Conservation (phyloP, 495 filamentous ascomycete species). For the Aspergillus diversus region DNA sequence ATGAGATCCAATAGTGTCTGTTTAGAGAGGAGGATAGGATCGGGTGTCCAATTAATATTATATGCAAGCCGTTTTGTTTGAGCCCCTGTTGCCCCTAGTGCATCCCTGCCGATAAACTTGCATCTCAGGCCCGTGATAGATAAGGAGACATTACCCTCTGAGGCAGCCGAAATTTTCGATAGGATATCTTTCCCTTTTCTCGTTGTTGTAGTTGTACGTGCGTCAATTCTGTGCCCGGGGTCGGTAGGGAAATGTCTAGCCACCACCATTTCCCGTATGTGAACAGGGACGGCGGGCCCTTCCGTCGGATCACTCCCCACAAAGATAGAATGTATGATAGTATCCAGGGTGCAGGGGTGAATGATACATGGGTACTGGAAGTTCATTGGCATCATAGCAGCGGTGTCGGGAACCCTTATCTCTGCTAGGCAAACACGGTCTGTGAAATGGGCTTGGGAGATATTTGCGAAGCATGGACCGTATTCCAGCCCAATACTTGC, state of each 20-base stretch:
- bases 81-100: not conserved
- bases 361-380: constrained; percentile 45
- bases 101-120: constrained; percentile 15
- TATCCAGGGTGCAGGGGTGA: constrained; percentile 52
- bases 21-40: constrained; percentile 17
- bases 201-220: constrained; percentile 21
- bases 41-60: constrained; percentile 28
- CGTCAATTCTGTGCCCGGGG: constrained; percentile 23
- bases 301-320: constrained; percentile 18
- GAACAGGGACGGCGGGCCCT: constrained; percentile 34
- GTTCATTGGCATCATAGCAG: constrained; percentile 48
- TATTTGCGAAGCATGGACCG: constrained; percentile 38
- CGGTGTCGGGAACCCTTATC: constrained; percentile 48
- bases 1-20: constrained; percentile 12
- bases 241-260: constrained; percentile 17
- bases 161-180: constrained; percentile 20
- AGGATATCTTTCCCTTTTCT: constrained; percentile 6
- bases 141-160: constrained; percentile 8
- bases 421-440: constrained; percentile 32
- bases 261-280: constrained; percentile 30
- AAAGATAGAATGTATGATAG: constrained; percentile 44
- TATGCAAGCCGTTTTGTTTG: constrained; percentile 22
- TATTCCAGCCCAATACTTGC: constrained; percentile 37
- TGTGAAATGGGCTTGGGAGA: constrained; percentile 26
- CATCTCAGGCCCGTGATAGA: constrained; percentile 28